Percentiles rank a stretch among this genome's conserved stretches.
phyloP scores from a whole-genome alignment of 139 green algal genomes.

The Haematococcus sp. region DNA sequence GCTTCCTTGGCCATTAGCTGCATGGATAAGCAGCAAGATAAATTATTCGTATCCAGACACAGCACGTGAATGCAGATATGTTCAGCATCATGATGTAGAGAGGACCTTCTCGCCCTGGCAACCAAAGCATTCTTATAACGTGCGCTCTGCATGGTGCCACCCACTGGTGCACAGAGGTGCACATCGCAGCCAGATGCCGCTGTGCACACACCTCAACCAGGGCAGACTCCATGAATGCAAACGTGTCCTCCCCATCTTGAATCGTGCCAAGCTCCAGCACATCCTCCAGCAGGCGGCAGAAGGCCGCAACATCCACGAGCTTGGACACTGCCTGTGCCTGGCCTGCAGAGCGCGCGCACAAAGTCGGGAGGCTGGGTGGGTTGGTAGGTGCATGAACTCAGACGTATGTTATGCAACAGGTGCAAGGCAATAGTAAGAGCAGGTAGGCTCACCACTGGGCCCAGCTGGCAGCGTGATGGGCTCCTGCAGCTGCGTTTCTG shows the following conservation, averaged over 20 bases:
- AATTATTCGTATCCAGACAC: too few species aligned
- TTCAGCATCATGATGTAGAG: too few species aligned
- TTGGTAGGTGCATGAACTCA: background rate
- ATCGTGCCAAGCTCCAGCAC: constrained; percentile 41
- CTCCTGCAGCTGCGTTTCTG: too few species aligned
- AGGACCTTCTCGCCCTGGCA: too few species aligned
- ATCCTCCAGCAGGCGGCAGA: constrained; percentile 28
- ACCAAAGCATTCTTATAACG: too few species aligned
- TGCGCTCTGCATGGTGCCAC: too few species aligned
- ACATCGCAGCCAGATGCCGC: background rate
- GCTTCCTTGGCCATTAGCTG: constrained; percentile 5
- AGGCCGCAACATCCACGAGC: background rate
- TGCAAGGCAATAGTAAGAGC: background rate
- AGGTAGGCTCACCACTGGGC: too few species aligned
- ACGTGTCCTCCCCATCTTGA: constrained; percentile 26
- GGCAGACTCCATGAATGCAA: constrained; percentile 30
- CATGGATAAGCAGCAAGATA: too few species aligned
- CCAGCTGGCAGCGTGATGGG: too few species aligned
- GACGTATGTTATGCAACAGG: background rate
- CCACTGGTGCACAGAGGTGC: too few species aligned
- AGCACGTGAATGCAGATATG: too few species aligned
- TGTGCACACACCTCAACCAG: background rate
- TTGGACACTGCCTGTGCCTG: background rate
- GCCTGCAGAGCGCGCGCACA: background rate
- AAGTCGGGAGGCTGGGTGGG: too few species aligned